Base-by-base conservation (phyloP, 768 basidiomycete genomes). In the Leccinum subtestaceum region DNA sequence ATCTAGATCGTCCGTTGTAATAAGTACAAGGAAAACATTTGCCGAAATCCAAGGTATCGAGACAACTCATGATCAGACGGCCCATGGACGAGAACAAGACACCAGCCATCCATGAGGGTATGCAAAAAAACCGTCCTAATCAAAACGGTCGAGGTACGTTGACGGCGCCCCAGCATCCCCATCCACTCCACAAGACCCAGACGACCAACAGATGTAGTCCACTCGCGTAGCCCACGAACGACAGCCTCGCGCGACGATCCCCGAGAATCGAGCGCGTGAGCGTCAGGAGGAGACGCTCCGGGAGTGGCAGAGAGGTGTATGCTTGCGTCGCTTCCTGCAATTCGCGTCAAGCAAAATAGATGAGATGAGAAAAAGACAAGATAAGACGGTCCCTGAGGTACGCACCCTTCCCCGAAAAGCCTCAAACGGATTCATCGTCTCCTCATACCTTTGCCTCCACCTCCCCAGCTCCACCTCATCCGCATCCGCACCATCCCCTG, bases 401-500 rank as follows among this genome's bases (percentile, higher is more conserved):
- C 94, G 64, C 66, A 97, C 96, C 72, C 94, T 80, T 2, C 96
- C 94, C 62, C 94, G 86, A 81, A 99, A 98, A 7, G 90, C 94
- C 73, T 98, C 95, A 70, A 99, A 99, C 0, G 97, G 96, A 69
- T 99, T 98, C 86, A 98, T 94, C 54, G 92, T 86, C 74, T 97
- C 92, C 70, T 98, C 96, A 68, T 99, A 99, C 70, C 94, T 81
- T 62, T 88, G 83, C 52, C 88, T 86, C 74, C 98, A 99, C 69
- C 87, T 91, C 66, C 89, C 88, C 72, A 98, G 85, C 65, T 80
- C 89, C 74, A 98, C 84, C 65, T 80, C 57, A n/a, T 61, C 63
- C 70, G 65, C 40, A 73, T 67, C 54, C 71, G 79, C 46, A 68
- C 71, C 72, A 1, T 75, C 68, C 3, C 21, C 17, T 1, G 49